These are phyloP conservation scores for Clitopilus hobsonii DNA, from an alignment of 768 basidiomycete genomes.

Conservation along the genomic window DNA sequence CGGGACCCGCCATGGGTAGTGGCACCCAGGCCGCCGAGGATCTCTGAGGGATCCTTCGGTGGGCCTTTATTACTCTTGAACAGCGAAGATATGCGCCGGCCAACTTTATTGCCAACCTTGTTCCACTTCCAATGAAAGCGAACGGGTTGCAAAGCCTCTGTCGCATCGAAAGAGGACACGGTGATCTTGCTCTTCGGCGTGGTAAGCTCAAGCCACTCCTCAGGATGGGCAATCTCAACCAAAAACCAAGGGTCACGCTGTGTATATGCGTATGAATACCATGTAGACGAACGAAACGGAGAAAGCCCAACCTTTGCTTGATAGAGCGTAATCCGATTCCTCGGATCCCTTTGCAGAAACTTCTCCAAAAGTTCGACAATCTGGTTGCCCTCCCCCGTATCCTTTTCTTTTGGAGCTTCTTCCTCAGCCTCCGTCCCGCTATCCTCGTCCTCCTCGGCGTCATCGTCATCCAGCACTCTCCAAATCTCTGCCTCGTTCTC, in stretches of 20 bases:
- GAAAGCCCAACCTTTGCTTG: constrained; percentile 64
- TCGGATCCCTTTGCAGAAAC: constrained; percentile 78
- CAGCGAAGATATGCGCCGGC: constrained; percentile 44
- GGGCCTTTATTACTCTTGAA: constrained; percentile 22
- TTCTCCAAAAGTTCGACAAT: constrained; percentile 70
- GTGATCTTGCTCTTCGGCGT: constrained; percentile 31
- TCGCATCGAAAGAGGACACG: constrained; percentile 75
- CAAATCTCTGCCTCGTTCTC: neutral
- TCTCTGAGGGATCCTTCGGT: neutral
- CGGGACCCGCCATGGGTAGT: constrained; percentile 11
- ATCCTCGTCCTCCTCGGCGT: constrained; percentile 54
- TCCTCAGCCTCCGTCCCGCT: constrained; percentile 30
- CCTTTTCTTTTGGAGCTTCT: neutral
- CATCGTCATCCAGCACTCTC: neutral
- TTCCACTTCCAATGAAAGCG: constrained; percentile 62
- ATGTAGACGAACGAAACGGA: constrained; percentile 7
- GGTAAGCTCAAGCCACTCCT: constrained; percentile 59
- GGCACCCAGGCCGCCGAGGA: constrained; percentile 25
- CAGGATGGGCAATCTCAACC: constrained; percentile 58
- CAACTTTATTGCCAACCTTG: constrained; percentile 33
- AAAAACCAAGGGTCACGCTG: constrained; percentile 47
- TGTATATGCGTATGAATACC: neutral
- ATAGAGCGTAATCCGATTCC: constrained; percentile 68
- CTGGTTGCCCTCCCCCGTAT: constrained; percentile 43
- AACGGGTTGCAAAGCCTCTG: constrained; percentile 64